Evolutionary conservation across 179 eudicot genomes (phyloP).

Genomic region (Nepenthes alata): DNA sequence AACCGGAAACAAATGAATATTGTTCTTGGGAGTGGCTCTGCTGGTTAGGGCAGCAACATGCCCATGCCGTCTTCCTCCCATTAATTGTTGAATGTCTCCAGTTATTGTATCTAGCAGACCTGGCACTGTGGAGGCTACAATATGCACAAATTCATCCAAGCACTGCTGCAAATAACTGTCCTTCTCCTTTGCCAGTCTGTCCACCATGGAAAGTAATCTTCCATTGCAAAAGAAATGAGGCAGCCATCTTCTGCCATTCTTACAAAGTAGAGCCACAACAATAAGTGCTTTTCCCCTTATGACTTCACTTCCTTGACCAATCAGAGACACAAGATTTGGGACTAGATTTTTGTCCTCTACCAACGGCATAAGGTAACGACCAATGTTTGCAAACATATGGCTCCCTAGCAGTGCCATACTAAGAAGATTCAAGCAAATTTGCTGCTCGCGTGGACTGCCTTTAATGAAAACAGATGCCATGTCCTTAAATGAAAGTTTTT

Average conservation of each 20-base stretch:
- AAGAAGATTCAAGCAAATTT: slow-evolving; percentile 14
- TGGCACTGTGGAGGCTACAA: slow-evolving; percentile 59
- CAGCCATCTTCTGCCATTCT: slow-evolving; percentile 67
- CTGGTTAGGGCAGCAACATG: slow-evolving; percentile 40
- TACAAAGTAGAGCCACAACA: slow-evolving; percentile 81
- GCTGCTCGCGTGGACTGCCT: slow-evolving; percentile 92
- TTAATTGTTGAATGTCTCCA: slow-evolving; percentile 66
- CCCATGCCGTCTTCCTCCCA: slow-evolving; percentile 72
- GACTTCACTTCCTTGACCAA: slow-evolving; percentile 87
- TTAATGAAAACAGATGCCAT: slow-evolving; percentile 53
- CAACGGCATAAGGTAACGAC: slow-evolving; percentile 56
- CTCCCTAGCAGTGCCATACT: slow-evolving; percentile 69
- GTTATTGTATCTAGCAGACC: slow-evolving; percentile 63
- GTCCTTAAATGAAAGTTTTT: slow-evolving; percentile 70
- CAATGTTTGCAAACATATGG: slow-evolving; percentile 55
- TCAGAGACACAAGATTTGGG: slow-evolving; percentile 60
- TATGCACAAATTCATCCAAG: slow-evolving; percentile 50
- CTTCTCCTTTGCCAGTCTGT: slow-evolving; percentile 76
- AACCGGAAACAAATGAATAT: slow-evolving; percentile 74
- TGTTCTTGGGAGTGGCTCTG: slow-evolving; percentile 60
- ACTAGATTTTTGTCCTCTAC: slow-evolving; percentile 76
- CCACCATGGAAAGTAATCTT: slow-evolving; percentile 72
- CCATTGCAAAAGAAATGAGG: slow-evolving; percentile 75
- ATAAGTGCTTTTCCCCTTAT: slow-evolving; percentile 81
- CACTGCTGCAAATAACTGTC: slow-evolving; percentile 71